These are phyloP conservation scores for Cronartium quercuum DNA, from an alignment of 1,284 basidiomycete genomes.

Conservation along the genomic window DNA sequence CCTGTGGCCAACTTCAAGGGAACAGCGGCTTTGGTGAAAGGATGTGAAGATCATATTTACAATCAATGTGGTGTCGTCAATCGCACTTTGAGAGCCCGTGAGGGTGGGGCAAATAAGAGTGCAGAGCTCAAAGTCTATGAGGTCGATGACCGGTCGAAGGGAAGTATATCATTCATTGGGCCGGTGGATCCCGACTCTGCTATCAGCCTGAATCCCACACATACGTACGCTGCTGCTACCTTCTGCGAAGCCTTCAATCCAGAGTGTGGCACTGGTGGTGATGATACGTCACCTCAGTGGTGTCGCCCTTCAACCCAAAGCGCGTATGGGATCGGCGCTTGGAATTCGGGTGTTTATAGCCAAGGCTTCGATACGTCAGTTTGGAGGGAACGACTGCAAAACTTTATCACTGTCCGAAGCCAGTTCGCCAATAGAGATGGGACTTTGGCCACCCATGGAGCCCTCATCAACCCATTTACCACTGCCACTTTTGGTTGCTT, in stretches of 20 bases:
- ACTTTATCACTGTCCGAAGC: background rate
- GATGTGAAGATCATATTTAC: background rate
- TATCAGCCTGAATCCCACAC: background rate
- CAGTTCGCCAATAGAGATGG: background rate
- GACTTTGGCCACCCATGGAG: background rate
- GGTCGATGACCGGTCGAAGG: background rate
- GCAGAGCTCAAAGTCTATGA: background rate
- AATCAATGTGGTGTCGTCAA: background rate
- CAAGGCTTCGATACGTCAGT: background rate
- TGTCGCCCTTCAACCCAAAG: background rate
- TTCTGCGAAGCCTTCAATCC: background rate
- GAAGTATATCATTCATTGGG: background rate
- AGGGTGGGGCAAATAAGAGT: background rate
- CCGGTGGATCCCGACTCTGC: background rate
- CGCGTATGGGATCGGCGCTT: background rate
- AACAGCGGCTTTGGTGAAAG: background rate
- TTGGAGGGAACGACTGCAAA: background rate
- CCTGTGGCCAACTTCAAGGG: background rate
- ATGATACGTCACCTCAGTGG: background rate
- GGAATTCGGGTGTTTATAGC: background rate
- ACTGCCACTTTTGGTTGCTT: slow-evolving; percentile 5
- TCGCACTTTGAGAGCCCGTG: background rate
- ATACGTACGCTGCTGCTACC: slow-evolving; percentile 4
- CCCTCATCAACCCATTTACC: slow-evolving; percentile 2
- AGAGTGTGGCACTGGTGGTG: background rate